Conservation (phyloP, 1,139 yeast species). For the Pichia sp. region DNA sequence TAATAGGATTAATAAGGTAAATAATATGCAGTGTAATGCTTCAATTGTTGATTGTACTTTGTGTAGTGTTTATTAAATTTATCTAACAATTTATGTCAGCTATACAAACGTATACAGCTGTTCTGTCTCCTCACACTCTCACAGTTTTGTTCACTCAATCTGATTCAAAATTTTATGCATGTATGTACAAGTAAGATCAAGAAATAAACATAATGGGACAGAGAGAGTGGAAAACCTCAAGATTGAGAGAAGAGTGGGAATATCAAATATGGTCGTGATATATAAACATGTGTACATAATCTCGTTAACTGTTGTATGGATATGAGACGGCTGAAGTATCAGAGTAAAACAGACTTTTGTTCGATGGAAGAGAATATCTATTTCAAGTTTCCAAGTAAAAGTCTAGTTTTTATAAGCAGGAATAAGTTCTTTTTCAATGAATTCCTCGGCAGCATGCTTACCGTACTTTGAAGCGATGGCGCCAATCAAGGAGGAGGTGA, state of each 20-base stretch:
- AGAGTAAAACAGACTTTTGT: not conserved
- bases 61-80: slow-evolving; percentile 32
- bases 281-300: not conserved
- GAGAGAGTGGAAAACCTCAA: not conserved
- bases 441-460: slow-evolving; percentile 49
- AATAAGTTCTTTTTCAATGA: slow-evolving; percentile 46
- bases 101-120: not conserved
- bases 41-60: too few relatives aligned
- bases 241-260: not conserved
- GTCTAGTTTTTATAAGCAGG: slow-evolving; percentile 16
- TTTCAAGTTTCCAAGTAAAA: not conserved
- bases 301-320: not conserved
- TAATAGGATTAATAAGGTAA: too few relatives aligned
- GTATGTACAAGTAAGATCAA: slow-evolving; percentile 9
- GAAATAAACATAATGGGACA: not conserved
- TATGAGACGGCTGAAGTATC: not conserved
- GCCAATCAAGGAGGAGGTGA: slow-evolving; percentile 73
- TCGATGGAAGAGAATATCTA: not conserved
- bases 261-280: not conserved
- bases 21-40: too few relatives aligned
- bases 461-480: slow-evolving; percentile 75
- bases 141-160: not conserved
- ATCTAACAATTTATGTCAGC: not conserved
- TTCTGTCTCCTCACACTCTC: not conserved
- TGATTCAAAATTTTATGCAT: not conserved